Evolutionary conservation across 2,329 filamentous ascomycete genomes (phyloP).

Genomic region (Aspergillus sp.): DNA sequence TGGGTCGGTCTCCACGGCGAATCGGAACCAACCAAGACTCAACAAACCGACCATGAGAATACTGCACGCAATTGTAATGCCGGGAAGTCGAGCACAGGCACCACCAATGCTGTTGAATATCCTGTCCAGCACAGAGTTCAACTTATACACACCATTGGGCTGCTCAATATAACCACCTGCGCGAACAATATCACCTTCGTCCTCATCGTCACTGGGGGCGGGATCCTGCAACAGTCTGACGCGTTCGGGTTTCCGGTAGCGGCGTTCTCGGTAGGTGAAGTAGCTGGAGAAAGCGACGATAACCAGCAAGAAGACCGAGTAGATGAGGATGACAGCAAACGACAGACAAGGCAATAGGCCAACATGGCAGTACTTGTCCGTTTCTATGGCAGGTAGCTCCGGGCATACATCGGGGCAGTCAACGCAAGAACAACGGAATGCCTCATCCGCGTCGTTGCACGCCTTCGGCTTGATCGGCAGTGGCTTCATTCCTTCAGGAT

Average conservation of each 20-base stretch:
- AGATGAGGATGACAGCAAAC: slow-evolving; percentile 86
- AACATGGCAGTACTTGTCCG: slow-evolving; percentile 73
- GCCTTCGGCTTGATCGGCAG: slow-evolving; percentile 73
- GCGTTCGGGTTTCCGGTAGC: slow-evolving; percentile 73
- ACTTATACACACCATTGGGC: slow-evolving; percentile 73
- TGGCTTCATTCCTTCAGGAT: slow-evolving; percentile 70
- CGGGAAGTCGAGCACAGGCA: slow-evolving; percentile 78
- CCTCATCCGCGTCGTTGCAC: slow-evolving; percentile 85
- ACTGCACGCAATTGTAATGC: slow-evolving; percentile 74
- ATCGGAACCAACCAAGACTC: slow-evolving; percentile 84
- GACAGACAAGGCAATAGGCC: slow-evolving; percentile 89
- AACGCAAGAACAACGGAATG: slow-evolving; percentile 87
- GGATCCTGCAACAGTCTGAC: slow-evolving; percentile 85
- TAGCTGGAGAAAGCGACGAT: slow-evolving; percentile 70
- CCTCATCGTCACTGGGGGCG: slow-evolving; percentile 84
- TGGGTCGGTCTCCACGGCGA: slow-evolving; percentile 86
- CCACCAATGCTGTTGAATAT: slow-evolving; percentile 80
- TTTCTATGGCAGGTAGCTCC: slow-evolving; percentile 72
- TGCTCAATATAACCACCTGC: slow-evolving; percentile 75
- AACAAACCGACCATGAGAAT: slow-evolving; percentile 75
- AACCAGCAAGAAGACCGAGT: slow-evolving; percentile 72
- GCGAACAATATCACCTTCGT: slow-evolving; percentile 82
- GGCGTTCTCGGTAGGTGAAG: slow-evolving; percentile 72
- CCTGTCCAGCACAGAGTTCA: slow-evolving; percentile 80
- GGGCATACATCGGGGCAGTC: slow-evolving; percentile 89